A percentile compares a stretch with the other conserved stretches of the same genome.
These are phyloP conservation scores for Botrytis galanthina DNA, from an alignment of 2,329 filamentous ascomycete species.

Conservation along the genomic window DNA sequence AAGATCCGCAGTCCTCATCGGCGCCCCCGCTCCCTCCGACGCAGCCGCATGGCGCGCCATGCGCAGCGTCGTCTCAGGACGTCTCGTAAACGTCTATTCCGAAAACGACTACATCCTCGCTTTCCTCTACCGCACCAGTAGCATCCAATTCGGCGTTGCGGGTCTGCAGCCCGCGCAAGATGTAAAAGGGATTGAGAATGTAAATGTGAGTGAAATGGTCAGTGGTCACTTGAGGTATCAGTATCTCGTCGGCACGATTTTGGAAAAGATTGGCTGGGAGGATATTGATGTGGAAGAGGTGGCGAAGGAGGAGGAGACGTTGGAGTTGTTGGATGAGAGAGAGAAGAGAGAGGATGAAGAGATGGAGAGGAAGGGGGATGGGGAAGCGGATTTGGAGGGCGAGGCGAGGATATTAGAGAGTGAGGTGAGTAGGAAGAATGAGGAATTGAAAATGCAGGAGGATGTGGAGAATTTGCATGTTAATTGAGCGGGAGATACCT, in stretches of 20 bases:
- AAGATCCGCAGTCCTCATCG: conserved; percentile 69
- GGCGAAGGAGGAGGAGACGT: conserved; percentile 45
- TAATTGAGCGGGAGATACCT: neutral
- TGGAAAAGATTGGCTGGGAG: conserved; percentile 67
- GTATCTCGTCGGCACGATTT: conserved; percentile 62
- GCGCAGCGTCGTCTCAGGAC: conserved; percentile 74
- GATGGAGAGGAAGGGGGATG: conserved; percentile 21
- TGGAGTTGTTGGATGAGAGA: conserved; percentile 44
- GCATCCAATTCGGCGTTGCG: conserved; percentile 77
- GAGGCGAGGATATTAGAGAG: conserved; percentile 38
- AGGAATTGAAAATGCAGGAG: conserved; percentile 15
- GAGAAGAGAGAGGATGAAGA: conserved; percentile 42
- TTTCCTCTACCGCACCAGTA: conserved; percentile 82
- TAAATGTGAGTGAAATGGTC: conserved; percentile 60
- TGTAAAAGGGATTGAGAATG: conserved; percentile 63
- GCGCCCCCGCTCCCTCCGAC: conserved; percentile 73
- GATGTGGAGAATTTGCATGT: conserved; percentile 21
- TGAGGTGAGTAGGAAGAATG: conserved; percentile 21
- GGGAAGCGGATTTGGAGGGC: conserved; percentile 33
- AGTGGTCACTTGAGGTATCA: conserved; percentile 70
- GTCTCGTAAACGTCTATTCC: conserved; percentile 84
- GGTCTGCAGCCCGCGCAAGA: conserved; percentile 72
- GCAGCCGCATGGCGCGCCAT: conserved; percentile 72
- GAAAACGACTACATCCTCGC: conserved; percentile 84
- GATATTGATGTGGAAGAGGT: conserved; percentile 45